These are phyloP conservation scores for Ophiosphaerella narmari DNA, from an alignment of 2,329 filamentous ascomycete species.

Conservation along the genomic window DNA sequence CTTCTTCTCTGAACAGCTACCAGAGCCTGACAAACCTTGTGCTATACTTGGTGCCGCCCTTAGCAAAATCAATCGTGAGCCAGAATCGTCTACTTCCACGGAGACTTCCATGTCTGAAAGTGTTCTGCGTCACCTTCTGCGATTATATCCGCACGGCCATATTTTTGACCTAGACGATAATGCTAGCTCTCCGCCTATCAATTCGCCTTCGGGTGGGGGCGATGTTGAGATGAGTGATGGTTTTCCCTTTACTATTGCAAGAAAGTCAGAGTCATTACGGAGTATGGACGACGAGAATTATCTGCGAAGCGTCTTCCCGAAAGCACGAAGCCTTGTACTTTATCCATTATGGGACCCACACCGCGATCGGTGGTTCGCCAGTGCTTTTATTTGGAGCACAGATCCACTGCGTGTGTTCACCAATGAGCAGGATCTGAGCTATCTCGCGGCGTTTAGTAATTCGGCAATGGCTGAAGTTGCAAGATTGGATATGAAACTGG, in stretches of 20 bases:
- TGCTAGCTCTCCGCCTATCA: conserved; percentile 12
- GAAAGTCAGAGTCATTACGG: conserved; percentile 33
- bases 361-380: conserved; percentile 46
- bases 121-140: conserved; percentile 39
- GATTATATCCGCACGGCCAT: conserved; percentile 41
- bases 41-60: conserved; percentile 34
- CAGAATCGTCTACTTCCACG: conserved; percentile 9
- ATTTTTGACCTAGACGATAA: conserved; percentile 47
- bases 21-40: conserved; percentile 42
- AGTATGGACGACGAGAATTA: conserved; percentile 42
- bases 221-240: conserved; percentile 25
- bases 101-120: conserved; percentile 38
- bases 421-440: conserved; percentile 44
- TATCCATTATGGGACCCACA: conserved; percentile 49
- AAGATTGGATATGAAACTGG: conserved; percentile 44
- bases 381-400: conserved; percentile 45
- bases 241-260: conserved; percentile 27
- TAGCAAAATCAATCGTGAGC: conserved; percentile 19
- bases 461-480: conserved; percentile 48
- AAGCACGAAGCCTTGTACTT: conserved; percentile 44
- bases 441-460: conserved; percentile 46
- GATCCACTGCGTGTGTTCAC: conserved; percentile 46
- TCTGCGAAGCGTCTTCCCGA: conserved; percentile 40
- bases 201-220: conserved; percentile 19
- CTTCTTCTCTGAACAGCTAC: conserved; percentile 33